phyloP scores from a whole-genome alignment of 2,329 filamentous ascomycete genomes.

The Penicillium sp. region DNA sequence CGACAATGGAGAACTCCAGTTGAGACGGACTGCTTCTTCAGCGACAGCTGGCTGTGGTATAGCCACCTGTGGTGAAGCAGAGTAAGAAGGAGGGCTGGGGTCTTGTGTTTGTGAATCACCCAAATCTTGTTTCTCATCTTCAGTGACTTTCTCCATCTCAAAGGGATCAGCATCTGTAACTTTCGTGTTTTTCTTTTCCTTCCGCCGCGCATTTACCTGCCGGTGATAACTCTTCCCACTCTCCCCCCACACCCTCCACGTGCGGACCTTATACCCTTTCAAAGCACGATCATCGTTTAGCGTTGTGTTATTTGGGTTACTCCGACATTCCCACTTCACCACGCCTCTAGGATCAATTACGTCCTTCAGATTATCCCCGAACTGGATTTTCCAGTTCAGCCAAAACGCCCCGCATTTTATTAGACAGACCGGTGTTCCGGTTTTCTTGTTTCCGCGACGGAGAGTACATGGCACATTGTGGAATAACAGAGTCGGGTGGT shows the following conservation, averaged over 20 bases:
- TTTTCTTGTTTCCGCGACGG: constrained; percentile 6
- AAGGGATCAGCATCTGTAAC: not conserved
- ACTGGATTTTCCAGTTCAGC: constrained; percentile 13
- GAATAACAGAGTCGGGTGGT: constrained; percentile 3
- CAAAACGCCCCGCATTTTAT: constrained; percentile 9
- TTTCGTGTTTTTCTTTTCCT: not conserved
- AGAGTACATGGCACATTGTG: constrained; percentile 9
- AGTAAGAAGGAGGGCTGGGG: not conserved
- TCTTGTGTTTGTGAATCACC: not conserved
- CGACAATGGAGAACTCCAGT: constrained; percentile 5
- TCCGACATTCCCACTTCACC: constrained; percentile 11
- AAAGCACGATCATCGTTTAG: not conserved
- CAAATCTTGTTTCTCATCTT: not conserved
- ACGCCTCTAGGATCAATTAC: constrained; percentile 15
- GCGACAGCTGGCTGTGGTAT: not conserved
- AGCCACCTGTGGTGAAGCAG: not conserved
- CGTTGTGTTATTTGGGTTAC: constrained; percentile 6
- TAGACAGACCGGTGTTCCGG: constrained; percentile 8
- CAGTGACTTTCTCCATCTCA: not conserved
- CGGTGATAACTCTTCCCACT: constrained; percentile 11
- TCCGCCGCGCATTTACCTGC: constrained; percentile 7
- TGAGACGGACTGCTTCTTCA: constrained; percentile 5
- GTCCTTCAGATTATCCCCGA: constrained; percentile 1
- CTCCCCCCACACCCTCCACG: constrained; percentile 15
- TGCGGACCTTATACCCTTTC: constrained; percentile 15